Evolutionary conservation across 2,329 filamentous ascomycete genomes (phyloP).

Genomic region (Stagonosporopsis cucurbitacearum): DNA sequence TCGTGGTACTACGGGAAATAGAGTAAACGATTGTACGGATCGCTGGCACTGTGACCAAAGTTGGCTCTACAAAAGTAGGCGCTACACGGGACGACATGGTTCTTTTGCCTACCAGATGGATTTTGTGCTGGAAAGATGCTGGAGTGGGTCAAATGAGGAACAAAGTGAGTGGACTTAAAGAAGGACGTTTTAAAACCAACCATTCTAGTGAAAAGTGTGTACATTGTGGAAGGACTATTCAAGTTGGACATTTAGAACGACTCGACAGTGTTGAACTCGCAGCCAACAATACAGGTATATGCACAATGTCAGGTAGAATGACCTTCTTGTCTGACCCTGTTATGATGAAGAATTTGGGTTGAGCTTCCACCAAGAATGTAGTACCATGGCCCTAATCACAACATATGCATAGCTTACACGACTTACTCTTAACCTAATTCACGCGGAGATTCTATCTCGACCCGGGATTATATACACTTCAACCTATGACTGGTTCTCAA

Average conservation of each 20-base stretch:
- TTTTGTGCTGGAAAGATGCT: neutral
- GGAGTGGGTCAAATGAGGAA: neutral
- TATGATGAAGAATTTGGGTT: neutral
- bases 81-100: neutral
- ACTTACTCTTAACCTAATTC: neutral
- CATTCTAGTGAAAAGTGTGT: neutral
- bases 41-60: neutral
- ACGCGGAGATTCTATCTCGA: too few relatives aligned
- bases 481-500: too few relatives aligned
- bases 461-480: too few relatives aligned
- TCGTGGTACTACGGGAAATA: neutral
- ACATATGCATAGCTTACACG: neutral
- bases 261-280: neutral
- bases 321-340: too few relatives aligned
- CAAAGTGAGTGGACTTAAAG: neutral
- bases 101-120: neutral
- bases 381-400: too few relatives aligned
- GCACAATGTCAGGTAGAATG: neutral
- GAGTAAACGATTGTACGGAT: neutral
- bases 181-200: neutral
- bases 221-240: neutral
- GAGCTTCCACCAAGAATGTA: neutral
- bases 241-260: neutral
- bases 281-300: neutral
- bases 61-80: neutral